A percentile compares a stretch with the other conserved stretches of the same genome.
phyloP scores from a whole-genome alignment of 805 yeast genomes.

The Wickerhamomyces pijperi region DNA sequence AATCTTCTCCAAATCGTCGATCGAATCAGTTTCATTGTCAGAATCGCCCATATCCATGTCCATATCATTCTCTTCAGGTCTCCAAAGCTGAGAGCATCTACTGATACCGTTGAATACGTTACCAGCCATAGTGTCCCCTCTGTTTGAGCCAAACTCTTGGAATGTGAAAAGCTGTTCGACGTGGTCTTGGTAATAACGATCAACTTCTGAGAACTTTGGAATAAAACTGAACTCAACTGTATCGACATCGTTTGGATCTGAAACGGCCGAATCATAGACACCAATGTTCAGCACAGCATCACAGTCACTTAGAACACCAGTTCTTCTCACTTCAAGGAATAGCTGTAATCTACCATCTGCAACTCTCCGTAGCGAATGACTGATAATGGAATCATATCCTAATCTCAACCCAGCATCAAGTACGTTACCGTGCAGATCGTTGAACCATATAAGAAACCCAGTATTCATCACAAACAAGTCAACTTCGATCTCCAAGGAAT shows the following conservation, averaged over 20 bases:
- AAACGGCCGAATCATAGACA: neutral
- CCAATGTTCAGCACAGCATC: constrained; percentile 8
- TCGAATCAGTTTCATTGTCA: too few species aligned
- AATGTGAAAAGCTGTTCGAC: constrained; percentile 26
- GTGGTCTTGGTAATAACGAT: constrained; percentile 23
- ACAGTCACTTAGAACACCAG: constrained; percentile 5
- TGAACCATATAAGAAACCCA: constrained; percentile 29
- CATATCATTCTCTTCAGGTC: constrained; percentile 2
- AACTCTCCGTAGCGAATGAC: constrained; percentile 1
- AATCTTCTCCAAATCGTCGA: neutral
- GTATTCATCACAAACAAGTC: constrained; percentile 28
- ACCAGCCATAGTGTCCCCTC: constrained; percentile 27
- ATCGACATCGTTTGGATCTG: constrained; percentile 2
- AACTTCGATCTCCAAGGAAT: constrained; percentile 8
- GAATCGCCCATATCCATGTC: constrained; percentile 1
- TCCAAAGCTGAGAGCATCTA: constrained; percentile 17
- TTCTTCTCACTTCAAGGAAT: constrained; percentile 4
- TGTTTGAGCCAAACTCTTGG: constrained; percentile 26
- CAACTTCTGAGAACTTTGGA: constrained; percentile 25
- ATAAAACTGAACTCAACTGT: constrained; percentile 21
- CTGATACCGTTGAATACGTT: constrained; percentile 26
- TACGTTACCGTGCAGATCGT: constrained; percentile 22
- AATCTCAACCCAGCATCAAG: constrained; percentile 21
- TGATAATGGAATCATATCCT: constrained; percentile 12
- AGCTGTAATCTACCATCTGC: constrained; percentile 3